phyloP scores from a whole-genome alignment of 306 rosid genomes.

The Erythrophleum fordii region DNA sequence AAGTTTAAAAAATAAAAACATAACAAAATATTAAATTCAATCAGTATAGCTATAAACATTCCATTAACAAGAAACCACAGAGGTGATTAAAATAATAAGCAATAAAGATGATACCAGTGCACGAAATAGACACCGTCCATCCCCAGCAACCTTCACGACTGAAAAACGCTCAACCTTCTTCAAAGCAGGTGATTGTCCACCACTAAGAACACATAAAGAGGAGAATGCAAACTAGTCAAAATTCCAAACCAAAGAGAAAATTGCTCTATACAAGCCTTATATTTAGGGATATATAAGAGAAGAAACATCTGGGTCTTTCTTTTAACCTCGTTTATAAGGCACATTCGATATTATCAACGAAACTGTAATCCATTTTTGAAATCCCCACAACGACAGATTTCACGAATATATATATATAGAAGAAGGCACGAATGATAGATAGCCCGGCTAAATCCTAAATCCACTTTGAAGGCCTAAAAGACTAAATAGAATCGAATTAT shows the following conservation, averaged over 20 bases:
- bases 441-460: too few relatives aligned
- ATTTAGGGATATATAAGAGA: not conserved
- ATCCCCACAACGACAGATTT: conserved; percentile 18
- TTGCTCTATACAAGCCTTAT: not conserved
- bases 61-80: conserved; percentile 12
- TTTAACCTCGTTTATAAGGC: conserved; percentile 1
- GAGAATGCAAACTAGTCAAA: not conserved
- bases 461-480: too few relatives aligned
- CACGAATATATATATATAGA: too few relatives aligned
- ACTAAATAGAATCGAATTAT: too few relatives aligned
- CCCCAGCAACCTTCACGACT: conserved; percentile 86
- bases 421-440: too few relatives aligned
- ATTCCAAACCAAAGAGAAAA: conserved; percentile 22
- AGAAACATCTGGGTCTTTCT: not conserved
- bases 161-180: conserved; percentile 70
- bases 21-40: conserved; percentile 5
- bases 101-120: conserved; percentile 64
- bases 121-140: conserved; percentile 91
- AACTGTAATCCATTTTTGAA: not conserved
- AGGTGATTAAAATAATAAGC: conserved; percentile 26
- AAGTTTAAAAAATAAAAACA: not conserved
- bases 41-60: not conserved
- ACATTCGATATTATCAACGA: conserved; percentile 9
- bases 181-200: conserved; percentile 66
- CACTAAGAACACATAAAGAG: conserved; percentile 39